These are phyloP conservation scores for Chytriomyces confervae DNA, from an alignment of 192 early-diverging fungal genomes.

Conservation along the genomic window DNA sequence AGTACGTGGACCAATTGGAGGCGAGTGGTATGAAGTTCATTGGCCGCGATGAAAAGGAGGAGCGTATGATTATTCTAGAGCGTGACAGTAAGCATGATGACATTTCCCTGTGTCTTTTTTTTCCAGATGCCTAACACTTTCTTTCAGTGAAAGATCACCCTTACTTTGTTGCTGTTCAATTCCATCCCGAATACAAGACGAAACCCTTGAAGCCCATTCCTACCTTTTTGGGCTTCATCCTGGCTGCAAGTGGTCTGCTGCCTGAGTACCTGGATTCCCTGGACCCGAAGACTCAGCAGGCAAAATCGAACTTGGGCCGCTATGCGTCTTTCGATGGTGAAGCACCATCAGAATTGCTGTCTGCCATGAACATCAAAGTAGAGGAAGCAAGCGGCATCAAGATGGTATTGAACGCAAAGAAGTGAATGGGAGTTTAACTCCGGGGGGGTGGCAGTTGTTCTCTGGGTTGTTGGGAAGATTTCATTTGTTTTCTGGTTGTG, in stretches of 20 bases:
- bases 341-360: constrained; percentile 22
- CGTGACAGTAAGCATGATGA: constrained; percentile 39
- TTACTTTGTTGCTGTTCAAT: constrained; percentile 94
- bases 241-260: constrained; percentile 81
- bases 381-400: constrained; percentile 21
- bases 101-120: constrained; percentile 32
- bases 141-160: constrained; percentile 69
- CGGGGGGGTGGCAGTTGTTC: background rate
- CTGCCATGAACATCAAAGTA: constrained; percentile 16
- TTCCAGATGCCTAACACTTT: constrained; percentile 21
- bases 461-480: background rate
- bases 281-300: constrained; percentile 7
- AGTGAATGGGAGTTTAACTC: background rate
- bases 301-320: constrained; percentile 21
- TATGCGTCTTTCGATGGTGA: constrained; percentile 31
- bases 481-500: background rate
- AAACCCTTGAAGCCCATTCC: constrained; percentile 91
- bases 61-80: constrained; percentile 99
- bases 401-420: constrained; percentile 34
- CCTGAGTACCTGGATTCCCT: constrained; percentile 21
- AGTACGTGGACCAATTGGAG: constrained; percentile 76
- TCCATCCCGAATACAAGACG: constrained; percentile 97
- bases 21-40: constrained; percentile 84
- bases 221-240: constrained; percentile 89
- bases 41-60: constrained; percentile 91